phyloP scores from a whole-genome alignment of 2,329 filamentous ascomycete genomes.

The Diaporthe nobilis region DNA sequence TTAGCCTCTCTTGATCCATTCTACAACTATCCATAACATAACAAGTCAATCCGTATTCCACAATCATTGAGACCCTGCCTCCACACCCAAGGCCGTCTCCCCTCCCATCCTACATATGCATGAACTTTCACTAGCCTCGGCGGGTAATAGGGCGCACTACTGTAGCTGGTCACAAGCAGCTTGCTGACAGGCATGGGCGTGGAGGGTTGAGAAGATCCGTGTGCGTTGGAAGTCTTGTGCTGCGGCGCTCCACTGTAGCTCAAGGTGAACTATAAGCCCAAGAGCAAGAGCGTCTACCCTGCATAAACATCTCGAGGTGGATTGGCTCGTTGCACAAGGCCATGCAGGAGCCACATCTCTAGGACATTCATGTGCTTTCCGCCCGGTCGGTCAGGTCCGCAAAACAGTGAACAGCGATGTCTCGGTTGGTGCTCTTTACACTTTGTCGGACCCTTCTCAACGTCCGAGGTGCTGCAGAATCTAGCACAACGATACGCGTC shows the following conservation, averaged over 20 bases:
- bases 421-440: not conserved
- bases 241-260: not conserved
- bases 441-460: not conserved
- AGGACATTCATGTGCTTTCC: slow-evolving; percentile 2
- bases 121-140: slow-evolving; percentile 47
- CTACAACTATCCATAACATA: not conserved
- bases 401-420: not conserved
- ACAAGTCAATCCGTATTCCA: slow-evolving; percentile 16
- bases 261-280: not conserved
- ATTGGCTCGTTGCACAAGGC: slow-evolving; percentile 26
- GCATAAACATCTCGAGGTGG: slow-evolving; percentile 13
- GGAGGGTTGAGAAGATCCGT: not conserved
- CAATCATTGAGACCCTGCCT: slow-evolving; percentile 31
- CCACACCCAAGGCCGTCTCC: slow-evolving; percentile 11
- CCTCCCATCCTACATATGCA: slow-evolving; percentile 43
- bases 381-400: slow-evolving; percentile 22
- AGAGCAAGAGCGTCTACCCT: slow-evolving; percentile 13
- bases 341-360: slow-evolving; percentile 22
- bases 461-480: not conserved
- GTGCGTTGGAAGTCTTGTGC: slow-evolving; percentile 11
- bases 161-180: slow-evolving; percentile 34
- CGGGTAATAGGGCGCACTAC: slow-evolving; percentile 47
- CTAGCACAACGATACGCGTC: not conserved
- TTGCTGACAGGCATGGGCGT: not conserved
- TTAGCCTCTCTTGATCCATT: not conserved